These are phyloP conservation scores for Agaricus subrufescens DNA, from an alignment of 768 basidiomycete genomes.

Conservation along the genomic window DNA sequence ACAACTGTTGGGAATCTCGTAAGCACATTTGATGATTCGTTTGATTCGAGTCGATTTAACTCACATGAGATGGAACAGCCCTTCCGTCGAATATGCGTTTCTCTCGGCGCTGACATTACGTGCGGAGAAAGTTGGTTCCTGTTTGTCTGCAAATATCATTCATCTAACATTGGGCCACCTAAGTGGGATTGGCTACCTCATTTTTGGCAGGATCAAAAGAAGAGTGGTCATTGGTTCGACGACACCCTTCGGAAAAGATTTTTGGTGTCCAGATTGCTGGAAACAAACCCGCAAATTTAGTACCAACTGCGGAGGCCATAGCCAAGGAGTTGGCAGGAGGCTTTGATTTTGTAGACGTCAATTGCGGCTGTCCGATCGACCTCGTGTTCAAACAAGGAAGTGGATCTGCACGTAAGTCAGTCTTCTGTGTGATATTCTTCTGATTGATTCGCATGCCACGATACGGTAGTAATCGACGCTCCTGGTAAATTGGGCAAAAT, in stretches of 20 bases:
- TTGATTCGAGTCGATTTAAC: neutral
- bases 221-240: slow-evolving; percentile 90
- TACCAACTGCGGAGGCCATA: slow-evolving; percentile 78
- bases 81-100: slow-evolving; percentile 85
- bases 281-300: slow-evolving; percentile 74
- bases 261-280: slow-evolving; percentile 96
- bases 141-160: neutral
- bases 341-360: slow-evolving; percentile 91
- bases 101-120: slow-evolving; percentile 89
- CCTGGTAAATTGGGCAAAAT: slow-evolving; percentile 82
- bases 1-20: slow-evolving; percentile 96
- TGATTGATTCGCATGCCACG: neutral
- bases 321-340: slow-evolving; percentile 58
- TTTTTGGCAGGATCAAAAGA: slow-evolving; percentile 86
- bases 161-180: neutral
- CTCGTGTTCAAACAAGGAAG: slow-evolving; percentile 89
- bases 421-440: neutral
- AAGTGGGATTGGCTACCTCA: slow-evolving; percentile 91
- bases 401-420: slow-evolving; percentile 75
- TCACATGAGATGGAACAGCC: slow-evolving; percentile 44
- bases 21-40: slow-evolving; percentile 17
- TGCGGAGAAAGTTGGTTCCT: slow-evolving; percentile 77
- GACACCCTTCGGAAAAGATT: slow-evolving; percentile 80
- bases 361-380: slow-evolving; percentile 97
- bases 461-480: slow-evolving; percentile 68